phyloP scores from a whole-genome alignment of 2,329 filamentous ascomycete species.

The Talaromyces sp. region DNA sequence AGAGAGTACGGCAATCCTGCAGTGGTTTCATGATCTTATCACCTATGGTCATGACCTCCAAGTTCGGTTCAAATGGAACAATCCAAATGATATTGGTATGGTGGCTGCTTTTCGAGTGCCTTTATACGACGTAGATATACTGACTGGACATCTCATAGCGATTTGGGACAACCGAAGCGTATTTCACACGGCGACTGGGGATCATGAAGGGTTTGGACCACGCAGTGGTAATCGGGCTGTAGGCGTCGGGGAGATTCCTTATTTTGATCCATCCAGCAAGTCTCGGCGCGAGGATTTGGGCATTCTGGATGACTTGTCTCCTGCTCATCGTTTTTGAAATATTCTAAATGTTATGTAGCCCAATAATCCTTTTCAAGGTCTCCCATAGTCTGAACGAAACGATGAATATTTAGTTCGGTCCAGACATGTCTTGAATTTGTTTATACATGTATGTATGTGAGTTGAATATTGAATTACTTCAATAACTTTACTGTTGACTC shows the following conservation, averaged over 20 bases:
- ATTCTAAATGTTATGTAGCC: no score
- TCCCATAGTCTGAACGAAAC: no score
- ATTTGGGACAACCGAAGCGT: conserved; percentile 63
- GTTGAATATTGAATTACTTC: no score
- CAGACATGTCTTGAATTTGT: no score
- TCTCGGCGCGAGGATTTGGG: conserved; percentile 29
- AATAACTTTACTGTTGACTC: background rate
- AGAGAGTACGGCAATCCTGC: conserved; percentile 34
- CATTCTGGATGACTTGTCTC: conserved; percentile 18
- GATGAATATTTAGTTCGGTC: background rate
- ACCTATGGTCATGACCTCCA: conserved; percentile 44
- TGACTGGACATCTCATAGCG: conserved; percentile 31
- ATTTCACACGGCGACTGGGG: conserved; percentile 58
- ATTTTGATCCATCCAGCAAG: conserved; percentile 50
- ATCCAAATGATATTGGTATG: conserved; percentile 40
- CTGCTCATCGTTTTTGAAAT: conserved; percentile 18
- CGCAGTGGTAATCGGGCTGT: conserved; percentile 55
- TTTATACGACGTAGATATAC: background rate
- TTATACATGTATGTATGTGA: background rate
- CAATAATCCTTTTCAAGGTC: no score
- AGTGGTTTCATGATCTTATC: conserved; percentile 39
- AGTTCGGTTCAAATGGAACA: conserved; percentile 38
- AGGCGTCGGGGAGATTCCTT: conserved; percentile 58
- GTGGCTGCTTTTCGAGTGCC: background rate
- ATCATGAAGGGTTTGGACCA: conserved; percentile 53